Percentiles rank a stretch among this genome's conserved stretches.
Evolutionary conservation across 2,329 filamentous ascomycete species (phyloP).

Genomic region (Penicillium sp.): DNA sequence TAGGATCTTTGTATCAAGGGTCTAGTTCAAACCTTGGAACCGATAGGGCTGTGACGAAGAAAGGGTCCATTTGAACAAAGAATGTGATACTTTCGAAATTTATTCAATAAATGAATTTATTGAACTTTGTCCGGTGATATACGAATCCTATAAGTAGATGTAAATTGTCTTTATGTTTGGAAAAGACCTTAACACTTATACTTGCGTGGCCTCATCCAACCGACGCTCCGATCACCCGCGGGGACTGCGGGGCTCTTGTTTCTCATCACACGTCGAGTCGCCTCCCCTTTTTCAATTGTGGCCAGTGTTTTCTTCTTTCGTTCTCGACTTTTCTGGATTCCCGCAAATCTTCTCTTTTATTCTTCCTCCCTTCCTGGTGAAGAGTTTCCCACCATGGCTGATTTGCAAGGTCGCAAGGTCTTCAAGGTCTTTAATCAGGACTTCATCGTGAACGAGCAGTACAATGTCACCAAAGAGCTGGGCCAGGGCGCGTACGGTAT

Average conservation of each 20-base stretch:
- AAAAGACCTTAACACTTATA: not conserved
- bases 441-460: conserved; percentile 96
- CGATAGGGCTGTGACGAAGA: too few relatives aligned
- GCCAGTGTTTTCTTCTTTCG: conserved; percentile 2
- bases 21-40: too few relatives aligned
- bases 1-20: too few relatives aligned
- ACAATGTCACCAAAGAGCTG: conserved; percentile 97
- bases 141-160: not conserved
- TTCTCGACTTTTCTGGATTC: not conserved
- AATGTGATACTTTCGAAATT: too few relatives aligned
- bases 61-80: too few relatives aligned
- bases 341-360: conserved; percentile 1
- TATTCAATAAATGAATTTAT: too few relatives aligned
- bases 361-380: not conserved
- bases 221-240: conserved; percentile 19
- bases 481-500: conserved; percentile 98
- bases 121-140: too few relatives aligned
- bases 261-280: conserved; percentile 20
- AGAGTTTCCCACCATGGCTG: conserved; percentile 49
- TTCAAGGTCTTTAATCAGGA: conserved; percentile 99
- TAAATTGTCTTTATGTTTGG: not conserved
- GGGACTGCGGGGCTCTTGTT: conserved; percentile 26
- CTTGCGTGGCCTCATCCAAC: conserved; percentile 3
- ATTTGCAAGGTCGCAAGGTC: conserved; percentile 74
- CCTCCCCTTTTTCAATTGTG: conserved; percentile 11